Conservation (phyloP, 2,329 filamentous ascomycete species). For the Emergomyces orientalis region DNA sequence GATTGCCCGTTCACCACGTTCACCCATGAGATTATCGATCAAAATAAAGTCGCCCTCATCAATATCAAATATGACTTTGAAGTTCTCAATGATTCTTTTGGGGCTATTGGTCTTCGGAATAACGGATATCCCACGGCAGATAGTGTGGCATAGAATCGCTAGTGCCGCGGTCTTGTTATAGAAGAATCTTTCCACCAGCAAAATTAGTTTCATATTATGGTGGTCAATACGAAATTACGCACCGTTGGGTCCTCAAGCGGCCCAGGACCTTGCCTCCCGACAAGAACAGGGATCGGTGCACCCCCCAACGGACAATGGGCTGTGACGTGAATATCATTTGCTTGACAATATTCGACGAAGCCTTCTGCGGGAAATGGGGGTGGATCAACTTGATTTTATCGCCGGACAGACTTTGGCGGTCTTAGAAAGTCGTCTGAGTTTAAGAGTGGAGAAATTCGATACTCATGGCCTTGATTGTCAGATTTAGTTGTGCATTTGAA, state of each 20-base stretch:
- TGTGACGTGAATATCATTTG: conserved; percentile 11
- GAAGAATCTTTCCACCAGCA: no score
- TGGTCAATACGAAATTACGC: no score
- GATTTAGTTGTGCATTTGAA: conserved; percentile 10
- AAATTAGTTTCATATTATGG: no score
- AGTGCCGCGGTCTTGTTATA: no score
- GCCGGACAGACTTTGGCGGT: conserved; percentile 47
- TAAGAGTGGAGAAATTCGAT: conserved; percentile 34
- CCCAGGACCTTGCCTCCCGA: no score
- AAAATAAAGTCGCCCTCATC: not conserved
- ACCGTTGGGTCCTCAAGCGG: no score
- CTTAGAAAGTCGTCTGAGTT: conserved; percentile 23
- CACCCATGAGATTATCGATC: conserved; percentile 6
- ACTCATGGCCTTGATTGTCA: conserved; percentile 17
- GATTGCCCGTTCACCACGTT: conserved; percentile 7
- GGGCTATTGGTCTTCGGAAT: conserved; percentile 8
- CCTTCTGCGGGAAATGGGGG: conserved; percentile 8
- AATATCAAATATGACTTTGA: conserved; percentile 8
- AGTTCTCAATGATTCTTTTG: conserved; percentile 9
- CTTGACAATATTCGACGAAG: conserved; percentile 8
- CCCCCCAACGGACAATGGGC: conserved; percentile 11
- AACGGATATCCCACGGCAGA: no score
- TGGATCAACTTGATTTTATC: conserved; percentile 52
- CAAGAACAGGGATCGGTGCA: conserved; percentile 5
- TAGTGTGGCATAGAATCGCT: no score